A percentile compares a stretch with the other conserved stretches of the same genome.
phyloP scores from a whole-genome alignment of 345 rosid genomes.

The Diplotaxis tenuifolia region DNA sequence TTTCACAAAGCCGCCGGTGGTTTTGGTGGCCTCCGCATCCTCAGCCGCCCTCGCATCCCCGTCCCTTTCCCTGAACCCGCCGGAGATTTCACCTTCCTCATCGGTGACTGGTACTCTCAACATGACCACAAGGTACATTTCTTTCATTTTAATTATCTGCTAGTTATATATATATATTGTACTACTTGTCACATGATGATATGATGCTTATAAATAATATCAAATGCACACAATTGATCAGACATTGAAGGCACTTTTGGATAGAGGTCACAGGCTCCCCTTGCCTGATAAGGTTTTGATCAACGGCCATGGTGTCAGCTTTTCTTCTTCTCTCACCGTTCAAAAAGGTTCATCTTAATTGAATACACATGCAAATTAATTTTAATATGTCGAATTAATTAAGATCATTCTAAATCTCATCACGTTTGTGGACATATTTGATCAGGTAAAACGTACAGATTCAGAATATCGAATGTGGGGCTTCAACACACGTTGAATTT shows the following conservation, averaged over 20 bases:
- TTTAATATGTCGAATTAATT: neutral
- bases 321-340: conserved; percentile 54
- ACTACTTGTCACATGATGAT: neutral
- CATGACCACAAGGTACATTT: conserved; percentile 57
- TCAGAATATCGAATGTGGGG: conserved; percentile 88
- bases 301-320: conserved; percentile 67
- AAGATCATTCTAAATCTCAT: neutral
- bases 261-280: conserved; percentile 63
- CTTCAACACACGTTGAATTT: conserved; percentile 65
- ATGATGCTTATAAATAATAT: neutral
- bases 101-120: conserved; percentile 76
- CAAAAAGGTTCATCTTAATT: conserved; percentile 50
- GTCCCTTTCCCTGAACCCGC: conserved; percentile 84
- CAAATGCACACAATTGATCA: conserved; percentile 16
- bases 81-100: conserved; percentile 72
- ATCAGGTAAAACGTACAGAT: conserved; percentile 69
- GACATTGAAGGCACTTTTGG: conserved; percentile 55
- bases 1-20: conserved; percentile 96
- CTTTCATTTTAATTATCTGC: neutral
- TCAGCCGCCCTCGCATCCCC: conserved; percentile 78
- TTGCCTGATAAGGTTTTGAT: conserved; percentile 66
- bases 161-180: neutral
- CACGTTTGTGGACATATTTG: conserved; percentile 9
- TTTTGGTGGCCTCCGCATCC: conserved; percentile 74
- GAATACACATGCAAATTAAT: neutral